Base-by-base conservation (phyloP, 441 rosid species). In the Lagerstroemia fauriei region DNA sequence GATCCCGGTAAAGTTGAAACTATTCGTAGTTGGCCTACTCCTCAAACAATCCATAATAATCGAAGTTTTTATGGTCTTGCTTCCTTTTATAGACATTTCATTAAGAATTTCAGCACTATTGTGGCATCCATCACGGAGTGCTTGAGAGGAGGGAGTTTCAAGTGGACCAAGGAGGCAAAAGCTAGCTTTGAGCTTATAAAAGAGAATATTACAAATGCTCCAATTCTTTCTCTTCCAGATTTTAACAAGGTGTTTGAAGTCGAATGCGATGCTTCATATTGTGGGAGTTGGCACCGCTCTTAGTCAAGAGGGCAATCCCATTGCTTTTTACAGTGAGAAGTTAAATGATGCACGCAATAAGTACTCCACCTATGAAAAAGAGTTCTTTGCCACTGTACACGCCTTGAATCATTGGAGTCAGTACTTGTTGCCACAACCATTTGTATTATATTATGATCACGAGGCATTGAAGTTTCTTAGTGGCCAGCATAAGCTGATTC, bases 401-500 rank as follows among this genome's bases (percentile, higher is more conserved):
- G 73, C 38, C 3, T 27, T 73, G 41, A 24, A 27, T 12, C 18
- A n/a, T 32, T 74, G 57, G 74, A 16, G 31, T 13, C 78, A 73
- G 20, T 81, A 71, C 25, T 32, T 59, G 10, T 5, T 75, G 12
- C 17, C 50, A 11, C n/a, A 51, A 20, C 44, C 56, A 47, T 81
- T 74, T 61, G 44, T 82, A 1, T 4, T 75, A 0, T 31, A 20
- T n/a, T 56, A 27, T 9, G 57, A 82, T 17, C 75, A 76, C 48
- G 76, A 82, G 22, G 59, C 70, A 1, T 38, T 82, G 69, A 82
- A 82, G 51, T 76, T 50, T 16, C 4, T 76, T 0, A 76, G 31
- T 65, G 25, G 74, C 14, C 80, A 76, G 66, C 50, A 50, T 31
- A 82, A 82, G 38, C 80, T 82, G 3, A 82, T 50, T 22, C 31